Conservation (phyloP, 345 rosid genomes). For the Euphorbia lathyris region DNA sequence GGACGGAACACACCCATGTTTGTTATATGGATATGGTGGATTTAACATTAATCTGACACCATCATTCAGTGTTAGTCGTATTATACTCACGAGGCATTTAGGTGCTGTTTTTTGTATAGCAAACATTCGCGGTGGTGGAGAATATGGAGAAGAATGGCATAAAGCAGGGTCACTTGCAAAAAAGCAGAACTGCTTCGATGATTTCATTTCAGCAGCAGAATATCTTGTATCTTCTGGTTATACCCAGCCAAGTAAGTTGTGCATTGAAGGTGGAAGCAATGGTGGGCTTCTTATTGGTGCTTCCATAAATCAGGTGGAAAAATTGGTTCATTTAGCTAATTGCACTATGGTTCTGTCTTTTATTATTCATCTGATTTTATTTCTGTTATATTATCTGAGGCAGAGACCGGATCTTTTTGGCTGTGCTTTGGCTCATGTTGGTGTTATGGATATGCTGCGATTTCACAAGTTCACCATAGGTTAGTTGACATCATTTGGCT, state of each 20-base stretch:
- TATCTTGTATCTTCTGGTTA: conserved; percentile 73
- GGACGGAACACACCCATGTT: conserved; percentile 87
- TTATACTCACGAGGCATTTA: conserved; percentile 64
- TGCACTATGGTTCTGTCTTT: background rate
- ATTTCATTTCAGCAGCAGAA: conserved; percentile 77
- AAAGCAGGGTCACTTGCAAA: conserved; percentile 71
- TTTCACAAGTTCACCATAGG: conserved; percentile 96
- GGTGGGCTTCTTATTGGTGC: conserved; percentile 95
- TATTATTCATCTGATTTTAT: conserved; percentile 2
- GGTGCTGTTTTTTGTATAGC: conserved; percentile 80
- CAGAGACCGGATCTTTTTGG: conserved; percentile 99
- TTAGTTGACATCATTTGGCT: conserved; percentile 25
- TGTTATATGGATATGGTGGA: conserved; percentile 93
- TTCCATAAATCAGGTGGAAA: conserved; percentile 84
- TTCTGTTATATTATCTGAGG: background rate
- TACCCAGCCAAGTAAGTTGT: conserved; percentile 66
- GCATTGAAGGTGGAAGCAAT: conserved; percentile 94
- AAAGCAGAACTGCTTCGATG: conserved; percentile 90
- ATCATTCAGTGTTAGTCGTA: conserved; percentile 63
- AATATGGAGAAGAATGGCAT: conserved; percentile 98
- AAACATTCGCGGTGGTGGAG: conserved; percentile 96
- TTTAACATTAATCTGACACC: conserved; percentile 74
- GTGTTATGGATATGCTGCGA: conserved; percentile 98
- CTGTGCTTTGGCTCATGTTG: conserved; percentile 96
- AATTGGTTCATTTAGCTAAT: conserved; percentile 15